These are phyloP conservation scores for Pleurotus ostreatus DNA, from an alignment of 768 basidiomycete species.

Conservation along the genomic window DNA sequence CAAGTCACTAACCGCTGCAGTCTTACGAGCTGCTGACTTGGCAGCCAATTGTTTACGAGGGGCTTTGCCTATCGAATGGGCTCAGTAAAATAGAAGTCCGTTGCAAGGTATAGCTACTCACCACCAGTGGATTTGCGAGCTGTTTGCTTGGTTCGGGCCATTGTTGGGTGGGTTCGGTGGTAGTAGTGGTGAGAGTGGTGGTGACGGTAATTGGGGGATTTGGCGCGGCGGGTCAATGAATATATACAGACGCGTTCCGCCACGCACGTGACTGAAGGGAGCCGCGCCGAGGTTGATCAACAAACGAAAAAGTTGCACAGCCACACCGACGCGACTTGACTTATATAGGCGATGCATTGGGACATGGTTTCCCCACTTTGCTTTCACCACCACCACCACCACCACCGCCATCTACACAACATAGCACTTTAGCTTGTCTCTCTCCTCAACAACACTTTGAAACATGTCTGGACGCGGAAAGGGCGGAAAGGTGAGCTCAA, in stretches of 20 bases:
- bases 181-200: conserved; percentile 15
- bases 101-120: conserved; percentile 21
- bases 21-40: conserved; percentile 50
- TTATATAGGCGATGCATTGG: conserved; percentile 31
- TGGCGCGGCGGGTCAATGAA: conserved; percentile 12
- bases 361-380: conserved; percentile 18
- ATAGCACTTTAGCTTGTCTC: conserved; percentile 12
- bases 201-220: neutral
- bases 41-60: conserved; percentile 86
- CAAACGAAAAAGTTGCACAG: conserved; percentile 47
- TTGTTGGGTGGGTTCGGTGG: conserved; percentile 25
- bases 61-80: conserved; percentile 49
- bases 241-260: conserved; percentile 22
- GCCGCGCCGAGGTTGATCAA: conserved; percentile 26
- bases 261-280: conserved; percentile 36
- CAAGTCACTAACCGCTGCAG: conserved; percentile 45
- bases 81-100: neutral
- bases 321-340: conserved; percentile 27
- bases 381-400: conserved; percentile 12
- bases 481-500: conserved; percentile 71
- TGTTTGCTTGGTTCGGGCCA: conserved; percentile 85
- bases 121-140: conserved; percentile 87
- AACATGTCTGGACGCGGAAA: conserved; percentile 96
- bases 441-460: neutral
- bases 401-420: conserved; percentile 11